Base-by-base conservation (phyloP, 202 grass and related monocot species). In the Musa balbisiana region DNA sequence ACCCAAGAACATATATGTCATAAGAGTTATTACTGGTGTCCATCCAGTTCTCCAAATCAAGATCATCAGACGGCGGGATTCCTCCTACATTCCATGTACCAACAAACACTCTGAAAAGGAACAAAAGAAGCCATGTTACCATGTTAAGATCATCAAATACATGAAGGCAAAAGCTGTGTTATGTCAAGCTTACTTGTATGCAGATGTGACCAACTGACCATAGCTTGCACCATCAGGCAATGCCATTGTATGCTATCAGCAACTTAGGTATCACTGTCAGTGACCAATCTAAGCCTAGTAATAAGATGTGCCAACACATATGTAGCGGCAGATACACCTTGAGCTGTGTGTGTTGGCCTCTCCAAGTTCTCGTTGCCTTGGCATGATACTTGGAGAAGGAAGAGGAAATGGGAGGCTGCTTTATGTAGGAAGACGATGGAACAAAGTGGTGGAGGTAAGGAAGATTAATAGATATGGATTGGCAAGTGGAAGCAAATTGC, bases 1-100 rank as follows among this genome's bases (percentile, higher is more conserved):
- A 76, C 74, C 74, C 74, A 52, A 76, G 58, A 64, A 76, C 74
- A 23, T 76, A 76, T 11, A 76, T 76, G 59, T 65, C 74, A 26
- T 51, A 76, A 0, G 74, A 76, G 74, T 23, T 14, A 33, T 11
- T 9, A 12, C 52, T 65, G n/a, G 19, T 76, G 74, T 25, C 74
- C 56, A 76, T 53, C 74, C 74, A 76, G 25, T 65, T 60, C 43
- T 76, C 74, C 74, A 76, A 65, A 52, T 51, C 52, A 12, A 76
- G 74, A 76, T 25, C 60, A 19, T 52, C 49, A 1, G 74, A 0
- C 8, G 74, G 74, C 11, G 58, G 20, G n/a, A 65, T 52, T 0
- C 55, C 74, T 51, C 74, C 74, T 1, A 76, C 74, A 64, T 76
- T 76, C 74, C 74, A 76, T 2, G 74, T 76, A 33, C 74, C 17